A percentile compares a stretch with the other conserved stretches of the same genome.
These are phyloP conservation scores for Capronia americana DNA, from an alignment of 2,329 filamentous ascomycete genomes.

Conservation along the genomic window DNA sequence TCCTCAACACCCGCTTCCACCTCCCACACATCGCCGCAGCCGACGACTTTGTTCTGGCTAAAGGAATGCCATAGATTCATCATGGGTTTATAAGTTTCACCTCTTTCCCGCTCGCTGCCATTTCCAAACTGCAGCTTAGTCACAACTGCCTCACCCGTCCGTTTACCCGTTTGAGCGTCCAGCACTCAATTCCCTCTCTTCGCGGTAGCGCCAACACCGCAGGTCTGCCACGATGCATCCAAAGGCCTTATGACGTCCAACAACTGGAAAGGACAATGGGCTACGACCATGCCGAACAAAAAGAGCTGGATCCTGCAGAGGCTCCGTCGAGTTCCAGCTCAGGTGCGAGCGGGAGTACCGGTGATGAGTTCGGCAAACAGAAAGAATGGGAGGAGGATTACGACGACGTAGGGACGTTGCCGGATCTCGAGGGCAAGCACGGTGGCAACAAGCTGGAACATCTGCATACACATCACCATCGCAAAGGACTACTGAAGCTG, in stretches of 20 bases:
- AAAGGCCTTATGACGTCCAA: constrained; percentile 14
- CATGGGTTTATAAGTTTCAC: constrained; percentile 10
- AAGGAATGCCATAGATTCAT: constrained; percentile 16
- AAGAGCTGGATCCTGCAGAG: constrained; percentile 26
- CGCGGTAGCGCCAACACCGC: not conserved
- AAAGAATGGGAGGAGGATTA: constrained; percentile 22
- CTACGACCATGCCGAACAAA: constrained; percentile 34
- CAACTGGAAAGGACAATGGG: constrained; percentile 25
- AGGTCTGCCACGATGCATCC: constrained; percentile 15
- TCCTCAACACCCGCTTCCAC: not conserved
- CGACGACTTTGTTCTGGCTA: constrained; percentile 9
- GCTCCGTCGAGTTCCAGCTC: constrained; percentile 27
- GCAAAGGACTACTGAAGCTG: constrained; percentile 43
- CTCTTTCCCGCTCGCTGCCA: not conserved
- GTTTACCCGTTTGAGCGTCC: not conserved
- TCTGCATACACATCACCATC: constrained; percentile 25
- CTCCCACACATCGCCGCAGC: not conserved
- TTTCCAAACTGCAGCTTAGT: not conserved
- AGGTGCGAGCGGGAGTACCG: constrained; percentile 14
- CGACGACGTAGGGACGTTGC: constrained; percentile 13
- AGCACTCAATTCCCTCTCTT: not conserved
- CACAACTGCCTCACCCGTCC: not conserved
- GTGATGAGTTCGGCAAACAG: constrained; percentile 21
- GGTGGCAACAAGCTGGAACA: constrained; percentile 15
- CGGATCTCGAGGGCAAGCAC: constrained; percentile 26